phyloP scores from a whole-genome alignment of 352 stramenopile genomes.

The Plasmopara muralis region DNA sequence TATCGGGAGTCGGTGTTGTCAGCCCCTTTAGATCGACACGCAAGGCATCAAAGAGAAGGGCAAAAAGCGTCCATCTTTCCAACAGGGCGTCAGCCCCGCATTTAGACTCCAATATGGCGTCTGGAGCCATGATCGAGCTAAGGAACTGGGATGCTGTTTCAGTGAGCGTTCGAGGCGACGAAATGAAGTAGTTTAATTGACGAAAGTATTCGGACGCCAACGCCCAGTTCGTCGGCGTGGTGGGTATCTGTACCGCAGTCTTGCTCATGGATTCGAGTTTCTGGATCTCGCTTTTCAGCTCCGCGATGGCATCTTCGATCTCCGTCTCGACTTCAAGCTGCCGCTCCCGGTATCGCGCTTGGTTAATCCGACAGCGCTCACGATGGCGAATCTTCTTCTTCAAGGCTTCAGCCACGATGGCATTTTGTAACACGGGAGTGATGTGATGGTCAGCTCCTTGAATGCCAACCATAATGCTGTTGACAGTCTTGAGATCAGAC shows the following conservation, averaged over 20 bases:
- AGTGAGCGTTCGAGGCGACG: background rate
- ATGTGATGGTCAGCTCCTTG: constrained; percentile 4
- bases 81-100: background rate
- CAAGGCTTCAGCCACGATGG: constrained; percentile 7
- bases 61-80: constrained; percentile 6
- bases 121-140: background rate
- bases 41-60: constrained; percentile 1
- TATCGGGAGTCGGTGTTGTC: background rate
- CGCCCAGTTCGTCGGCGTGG: background rate
- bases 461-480: constrained; percentile 4
- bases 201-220: constrained; percentile 8
- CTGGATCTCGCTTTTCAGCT: constrained; percentile 2
- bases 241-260: background rate
- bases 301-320: background rate
- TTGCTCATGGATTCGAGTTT: background rate
- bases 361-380: constrained; percentile 10
- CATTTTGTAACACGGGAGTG: constrained; percentile 3
- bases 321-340: constrained; percentile 2
- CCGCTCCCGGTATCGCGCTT: constrained; percentile 5
- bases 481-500: constrained; percentile 7
- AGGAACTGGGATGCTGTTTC: background rate
- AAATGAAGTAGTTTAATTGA: constrained; percentile 7
- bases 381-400: constrained; percentile 11
- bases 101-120: background rate
- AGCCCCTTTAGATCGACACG: constrained; percentile 3